phyloP scores from a whole-genome alignment of 371 early-diverging fungal genomes.

The Rhizopus stolonifer region DNA sequence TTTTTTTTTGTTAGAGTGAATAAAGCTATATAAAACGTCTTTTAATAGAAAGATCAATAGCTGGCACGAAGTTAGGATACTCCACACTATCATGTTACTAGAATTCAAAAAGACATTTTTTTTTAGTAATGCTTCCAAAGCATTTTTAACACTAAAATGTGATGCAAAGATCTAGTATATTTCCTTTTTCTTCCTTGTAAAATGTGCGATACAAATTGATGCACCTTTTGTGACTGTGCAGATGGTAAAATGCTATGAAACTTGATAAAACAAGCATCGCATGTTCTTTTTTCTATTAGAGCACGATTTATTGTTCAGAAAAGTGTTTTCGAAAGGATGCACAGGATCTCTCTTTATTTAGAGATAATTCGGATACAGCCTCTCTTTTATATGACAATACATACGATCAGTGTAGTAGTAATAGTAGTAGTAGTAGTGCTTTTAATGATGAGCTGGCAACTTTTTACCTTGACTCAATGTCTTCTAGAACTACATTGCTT shows the following conservation, averaged over 20 bases:
- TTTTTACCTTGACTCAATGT: constrained; percentile 12
- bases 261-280: background rate
- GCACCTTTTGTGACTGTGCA: constrained; percentile 29
- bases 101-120: too few relatives aligned
- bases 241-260: background rate
- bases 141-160: too few relatives aligned
- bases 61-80: too few relatives aligned
- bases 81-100: too few relatives aligned
- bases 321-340: constrained; percentile 24
- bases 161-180: too few relatives aligned
- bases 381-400: background rate
- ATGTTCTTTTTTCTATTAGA: constrained; percentile 10
- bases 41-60: too few relatives aligned
- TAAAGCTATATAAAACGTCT: too few relatives aligned
- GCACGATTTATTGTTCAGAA: constrained; percentile 32
- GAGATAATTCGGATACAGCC: background rate
- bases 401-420: background rate
- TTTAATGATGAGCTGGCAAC: constrained; percentile 17
- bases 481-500: background rate
- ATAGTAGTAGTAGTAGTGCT: constrained; percentile 11
- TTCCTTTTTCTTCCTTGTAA: too few relatives aligned
- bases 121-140: too few relatives aligned
- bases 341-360: constrained; percentile 1
- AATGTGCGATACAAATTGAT: constrained; percentile 31
- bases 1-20: too few relatives aligned